Percentiles rank a stretch among this genome's conserved stretches.
Evolutionary conservation across 129 eudicot species (phyloP).

Genomic region (Tagetes erecta): DNA sequence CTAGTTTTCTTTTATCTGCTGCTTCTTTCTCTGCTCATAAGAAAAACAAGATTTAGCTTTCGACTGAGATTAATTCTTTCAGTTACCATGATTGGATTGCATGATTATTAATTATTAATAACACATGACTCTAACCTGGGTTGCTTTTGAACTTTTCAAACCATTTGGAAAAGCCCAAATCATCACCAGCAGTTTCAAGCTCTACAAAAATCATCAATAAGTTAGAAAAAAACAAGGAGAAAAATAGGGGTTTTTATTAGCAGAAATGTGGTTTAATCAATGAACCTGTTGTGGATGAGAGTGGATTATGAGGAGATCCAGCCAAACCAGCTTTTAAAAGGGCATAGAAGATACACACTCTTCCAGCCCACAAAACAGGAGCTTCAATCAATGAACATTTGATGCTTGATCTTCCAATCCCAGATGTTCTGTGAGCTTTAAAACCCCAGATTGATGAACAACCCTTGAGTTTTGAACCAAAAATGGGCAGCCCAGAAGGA

Average conservation of each 20-base stretch:
- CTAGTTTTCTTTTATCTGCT: slow-evolving; percentile 67
- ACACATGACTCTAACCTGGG: slow-evolving; percentile 53
- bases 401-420: slow-evolving; percentile 29
- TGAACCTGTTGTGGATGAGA: slow-evolving; percentile 68
- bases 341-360: slow-evolving; percentile 80
- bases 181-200: slow-evolving; percentile 54
- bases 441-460: slow-evolving; percentile 22
- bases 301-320: slow-evolving; percentile 89
- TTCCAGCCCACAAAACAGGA: slow-evolving; percentile 90
- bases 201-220: slow-evolving; percentile 38
- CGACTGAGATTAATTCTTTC: background rate
- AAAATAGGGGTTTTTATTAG: background rate
- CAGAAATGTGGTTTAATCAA: background rate
- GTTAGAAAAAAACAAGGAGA: background rate
- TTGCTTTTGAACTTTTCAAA: slow-evolving; percentile 59
- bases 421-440: background rate
- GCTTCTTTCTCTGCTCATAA: slow-evolving; percentile 72
- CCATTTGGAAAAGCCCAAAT: slow-evolving; percentile 95
- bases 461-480: slow-evolving; percentile 26
- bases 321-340: slow-evolving; percentile 91
- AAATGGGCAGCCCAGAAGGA: slow-evolving; percentile 24
- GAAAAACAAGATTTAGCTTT: slow-evolving; percentile 7
- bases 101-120: no score
- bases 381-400: slow-evolving; percentile 60
- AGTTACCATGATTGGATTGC: background rate